Evolutionary conservation across 345 rosid species (phyloP), one percentile per base, ranked within the genome.

Genomic region (Camelina sativa): DNA sequence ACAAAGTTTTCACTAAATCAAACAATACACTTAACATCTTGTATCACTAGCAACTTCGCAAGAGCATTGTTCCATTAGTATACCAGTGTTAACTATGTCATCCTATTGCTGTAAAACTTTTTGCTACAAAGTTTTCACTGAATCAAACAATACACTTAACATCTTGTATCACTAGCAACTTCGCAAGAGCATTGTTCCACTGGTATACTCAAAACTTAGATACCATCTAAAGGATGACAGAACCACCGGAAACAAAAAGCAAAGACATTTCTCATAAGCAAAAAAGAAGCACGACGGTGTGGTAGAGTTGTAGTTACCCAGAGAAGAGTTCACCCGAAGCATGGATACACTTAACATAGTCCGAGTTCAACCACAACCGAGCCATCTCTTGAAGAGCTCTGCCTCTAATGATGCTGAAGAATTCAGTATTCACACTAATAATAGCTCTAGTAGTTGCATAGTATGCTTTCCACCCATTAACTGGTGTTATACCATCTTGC

Each of bases 391-490:
- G 84, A 83, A 88, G 83, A 38, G 90, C 81, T 67, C 95, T 84
- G 64, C 86, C 93, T 82, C 89, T 91, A 59, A 96, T 88, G 73
- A 88, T 88, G 86, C 79, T 80, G 81, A 89, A 91, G 83, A 96
- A 96, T 62, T 85, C 89, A 1, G 88, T 71, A 85, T 96, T 96
- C 65, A 84, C 88, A 86, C 84, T 89, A 78, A 89, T 83, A 71
- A 96, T 84, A 34, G 89, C 93, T 85, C 96, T 96, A 53, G 98
- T 96, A 43, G 92, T 86, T 1, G 99, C 98, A 77, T 96, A 96
- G 83, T 96, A 96, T 7, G 89, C 95, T 77, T 96, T 96, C 98
- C 99, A 96, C 54, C 98, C 98, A 79, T 85, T 87, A 52, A 84
- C 91, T 11, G 98, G 98, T 1, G 79, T 87, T 65, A 96, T 84